Conservation (phyloP, 2,329 filamentous ascomycete species). For the Ambrosiella cleistominuta region DNA sequence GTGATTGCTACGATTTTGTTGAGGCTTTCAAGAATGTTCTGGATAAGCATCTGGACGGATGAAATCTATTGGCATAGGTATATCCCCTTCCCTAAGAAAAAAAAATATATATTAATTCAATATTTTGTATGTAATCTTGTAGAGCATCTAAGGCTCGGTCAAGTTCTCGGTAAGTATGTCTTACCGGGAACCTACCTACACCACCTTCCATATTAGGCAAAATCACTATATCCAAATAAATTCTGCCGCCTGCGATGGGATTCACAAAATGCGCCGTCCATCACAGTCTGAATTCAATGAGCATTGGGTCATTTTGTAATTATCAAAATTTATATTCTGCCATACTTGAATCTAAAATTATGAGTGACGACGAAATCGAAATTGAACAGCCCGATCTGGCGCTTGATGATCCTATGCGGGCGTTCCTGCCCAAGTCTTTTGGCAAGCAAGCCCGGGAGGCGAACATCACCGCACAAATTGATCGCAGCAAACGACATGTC, state of each 20-base stretch:
- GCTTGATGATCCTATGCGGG: conserved; percentile 51
- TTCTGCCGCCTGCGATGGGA: background rate
- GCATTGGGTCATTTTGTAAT: background rate
- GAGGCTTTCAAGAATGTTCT: conserved; percentile 17
- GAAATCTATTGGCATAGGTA: background rate
- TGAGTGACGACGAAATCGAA: conserved; percentile 40
- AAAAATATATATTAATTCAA: too few species aligned
- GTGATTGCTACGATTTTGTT: conserved; percentile 31
- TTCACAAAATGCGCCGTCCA: background rate
- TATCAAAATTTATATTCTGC: background rate
- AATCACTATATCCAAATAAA: background rate
- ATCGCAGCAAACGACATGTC: conserved; percentile 47
- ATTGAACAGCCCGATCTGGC: conserved; percentile 34
- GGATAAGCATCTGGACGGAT: background rate
- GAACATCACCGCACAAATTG: conserved; percentile 64
- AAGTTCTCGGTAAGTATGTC: background rate
- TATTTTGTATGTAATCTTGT: background rate
- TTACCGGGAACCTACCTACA: background rate
- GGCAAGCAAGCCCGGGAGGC: conserved; percentile 62
- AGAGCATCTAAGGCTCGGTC: background rate
- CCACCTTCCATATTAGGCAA: background rate
- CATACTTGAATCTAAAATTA: background rate
- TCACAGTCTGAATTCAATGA: background rate
- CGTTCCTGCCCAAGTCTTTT: conserved; percentile 67
- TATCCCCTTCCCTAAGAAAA: background rate